phyloP scores from a whole-genome alignment of 495 filamentous ascomycete species.

The Penicillium pancosmium region DNA sequence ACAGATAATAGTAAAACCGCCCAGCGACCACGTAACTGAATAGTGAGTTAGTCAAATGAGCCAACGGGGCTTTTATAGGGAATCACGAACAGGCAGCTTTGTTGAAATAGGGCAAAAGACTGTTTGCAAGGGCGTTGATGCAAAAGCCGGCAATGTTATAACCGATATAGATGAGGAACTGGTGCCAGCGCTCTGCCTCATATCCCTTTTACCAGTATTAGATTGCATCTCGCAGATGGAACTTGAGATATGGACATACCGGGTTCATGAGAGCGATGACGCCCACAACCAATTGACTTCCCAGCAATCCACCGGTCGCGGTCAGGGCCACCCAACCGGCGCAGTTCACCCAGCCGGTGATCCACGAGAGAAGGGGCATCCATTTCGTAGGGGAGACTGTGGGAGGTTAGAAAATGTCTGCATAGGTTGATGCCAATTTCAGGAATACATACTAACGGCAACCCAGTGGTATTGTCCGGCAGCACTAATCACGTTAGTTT shows the following conservation, averaged over 20 bases:
- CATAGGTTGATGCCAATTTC: not conserved
- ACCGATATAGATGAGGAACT: slow-evolving; percentile 72
- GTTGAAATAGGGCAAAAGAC: slow-evolving; percentile 64
- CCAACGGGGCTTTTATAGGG: not conserved
- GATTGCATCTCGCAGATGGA: not conserved
- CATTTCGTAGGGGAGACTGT: slow-evolving; percentile 44
- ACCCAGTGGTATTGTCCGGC: slow-evolving; percentile 79
- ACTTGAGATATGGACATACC: slow-evolving; percentile 21
- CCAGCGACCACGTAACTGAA: slow-evolving; percentile 64
- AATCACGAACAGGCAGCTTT: slow-evolving; percentile 51
- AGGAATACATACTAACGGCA: slow-evolving; percentile 49
- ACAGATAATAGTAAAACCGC: slow-evolving; percentile 68
- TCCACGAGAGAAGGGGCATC: slow-evolving; percentile 67
- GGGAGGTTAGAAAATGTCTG: not conserved
- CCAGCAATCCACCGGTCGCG: slow-evolving; percentile 52
- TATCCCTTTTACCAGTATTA: slow-evolving; percentile 41
- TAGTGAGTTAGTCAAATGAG: slow-evolving; percentile 11
- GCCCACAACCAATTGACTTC: slow-evolving; percentile 60
- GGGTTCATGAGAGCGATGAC: slow-evolving; percentile 61
- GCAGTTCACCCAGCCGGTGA: slow-evolving; percentile 76
- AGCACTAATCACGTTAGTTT: slow-evolving; percentile 34
- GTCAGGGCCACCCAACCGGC: slow-evolving; percentile 68
- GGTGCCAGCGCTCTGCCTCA: slow-evolving; percentile 64
- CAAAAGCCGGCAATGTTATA: slow-evolving; percentile 64
- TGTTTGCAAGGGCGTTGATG: slow-evolving; percentile 69